Conservation (phyloP, 306 rosid genomes). For the Castanea mollissima region DNA sequence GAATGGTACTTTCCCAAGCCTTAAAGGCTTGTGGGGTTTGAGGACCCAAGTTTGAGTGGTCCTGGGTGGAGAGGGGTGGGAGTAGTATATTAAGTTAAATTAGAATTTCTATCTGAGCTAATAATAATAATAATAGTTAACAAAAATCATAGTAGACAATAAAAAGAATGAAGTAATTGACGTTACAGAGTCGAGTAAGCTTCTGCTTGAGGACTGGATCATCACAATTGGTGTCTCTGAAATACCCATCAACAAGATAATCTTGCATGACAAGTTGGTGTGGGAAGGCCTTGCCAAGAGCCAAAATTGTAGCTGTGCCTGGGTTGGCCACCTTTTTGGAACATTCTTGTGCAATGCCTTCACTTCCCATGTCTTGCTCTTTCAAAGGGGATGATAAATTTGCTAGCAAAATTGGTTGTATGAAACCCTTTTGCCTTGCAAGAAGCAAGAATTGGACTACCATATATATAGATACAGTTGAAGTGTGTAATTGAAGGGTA, state of each 20-base stretch:
- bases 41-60: too few species aligned
- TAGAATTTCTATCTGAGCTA: too few species aligned
- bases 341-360: slow-evolving; percentile 22
- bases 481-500: background rate
- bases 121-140: background rate
- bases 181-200: slow-evolving; percentile 77
- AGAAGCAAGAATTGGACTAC: slow-evolving; percentile 3
- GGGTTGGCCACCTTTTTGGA: slow-evolving; percentile 42
- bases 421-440: background rate
- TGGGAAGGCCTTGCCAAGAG: slow-evolving; percentile 96
- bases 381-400: background rate
- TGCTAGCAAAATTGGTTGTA: background rate
- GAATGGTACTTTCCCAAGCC: too few species aligned
- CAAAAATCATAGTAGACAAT: background rate
- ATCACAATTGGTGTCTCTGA: slow-evolving; percentile 81
- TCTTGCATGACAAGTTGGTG: slow-evolving; percentile 95
- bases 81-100: too few species aligned
- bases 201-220: slow-evolving; percentile 78
- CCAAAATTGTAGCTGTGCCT: slow-evolving; percentile 70
- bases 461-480: slow-evolving; percentile 38
- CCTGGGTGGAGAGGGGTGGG: too few species aligned
- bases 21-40: too few species aligned
- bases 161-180: background rate
- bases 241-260: slow-evolving; percentile 85
- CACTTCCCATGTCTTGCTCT: slow-evolving; percentile 53